Percentiles rank a stretch among this genome's conserved stretches.
Evolutionary conservation across 2,329 filamentous ascomycete species (phyloP).

Genomic region (Cladosporium sp.): DNA sequence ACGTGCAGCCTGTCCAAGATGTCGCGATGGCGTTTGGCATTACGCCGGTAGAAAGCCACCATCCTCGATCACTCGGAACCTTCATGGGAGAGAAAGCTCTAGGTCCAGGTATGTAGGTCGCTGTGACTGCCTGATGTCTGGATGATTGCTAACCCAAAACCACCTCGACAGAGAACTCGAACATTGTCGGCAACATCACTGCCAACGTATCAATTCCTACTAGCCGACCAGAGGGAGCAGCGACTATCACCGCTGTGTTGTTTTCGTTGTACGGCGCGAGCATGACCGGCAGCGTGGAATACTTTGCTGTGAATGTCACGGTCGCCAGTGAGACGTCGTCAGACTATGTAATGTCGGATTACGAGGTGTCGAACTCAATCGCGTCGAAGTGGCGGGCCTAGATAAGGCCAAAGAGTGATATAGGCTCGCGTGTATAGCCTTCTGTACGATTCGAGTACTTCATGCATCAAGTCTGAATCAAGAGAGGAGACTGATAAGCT

Average conservation of each 20-base stretch:
- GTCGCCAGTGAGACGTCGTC: conserved; percentile 14
- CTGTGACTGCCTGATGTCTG: too few relatives aligned
- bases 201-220: conserved; percentile 18
- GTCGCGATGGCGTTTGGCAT: conserved; percentile 41
- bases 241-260: conserved; percentile 14
- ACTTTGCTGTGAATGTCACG: conserved; percentile 18
- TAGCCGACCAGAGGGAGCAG: conserved; percentile 1
- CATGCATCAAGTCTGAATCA: too few relatives aligned
- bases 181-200: conserved; percentile 17
- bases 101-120: neutral
- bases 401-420: neutral
- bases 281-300: conserved; percentile 4
- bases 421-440: too few relatives aligned
- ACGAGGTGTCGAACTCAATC: neutral
- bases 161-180: conserved; percentile 6
- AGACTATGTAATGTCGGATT: conserved; percentile 13
- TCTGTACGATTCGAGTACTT: too few relatives aligned
- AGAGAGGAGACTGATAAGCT: too few relatives aligned
- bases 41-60: neutral
- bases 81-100: conserved; percentile 4
- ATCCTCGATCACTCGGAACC: conserved; percentile 9
- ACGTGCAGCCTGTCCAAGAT: conserved; percentile 42
- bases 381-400: neutral
- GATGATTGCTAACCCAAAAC: too few relatives aligned
- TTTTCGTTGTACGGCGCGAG: conserved; percentile 16